Conservation (phyloP, 257 asterid species). For the Pogostemon cablin region DNA sequence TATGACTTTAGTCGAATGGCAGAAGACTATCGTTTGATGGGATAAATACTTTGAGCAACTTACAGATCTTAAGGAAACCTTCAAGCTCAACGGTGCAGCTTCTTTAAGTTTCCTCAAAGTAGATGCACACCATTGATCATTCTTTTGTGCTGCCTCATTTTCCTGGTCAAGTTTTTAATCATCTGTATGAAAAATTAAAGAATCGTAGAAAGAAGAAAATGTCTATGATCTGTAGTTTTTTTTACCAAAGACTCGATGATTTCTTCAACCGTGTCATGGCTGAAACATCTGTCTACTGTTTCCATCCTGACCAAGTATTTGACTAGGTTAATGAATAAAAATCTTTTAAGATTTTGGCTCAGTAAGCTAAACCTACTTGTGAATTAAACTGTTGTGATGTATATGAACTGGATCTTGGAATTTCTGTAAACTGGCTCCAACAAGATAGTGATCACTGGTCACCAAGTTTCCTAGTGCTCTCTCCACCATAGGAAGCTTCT, state of each 20-base stretch:
- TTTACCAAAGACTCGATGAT: slow-evolving; percentile 75
- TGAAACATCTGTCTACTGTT: slow-evolving; percentile 64
- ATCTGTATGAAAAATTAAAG: not conserved
- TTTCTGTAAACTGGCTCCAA: slow-evolving; percentile 52
- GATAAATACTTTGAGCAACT: slow-evolving; percentile 33
- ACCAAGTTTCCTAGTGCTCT: slow-evolving; percentile 55
- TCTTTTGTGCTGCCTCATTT: slow-evolving; percentile 59
- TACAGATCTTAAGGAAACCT: slow-evolving; percentile 79
- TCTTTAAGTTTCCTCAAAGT: slow-evolving; percentile 59
- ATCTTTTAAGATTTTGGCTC: not conserved
- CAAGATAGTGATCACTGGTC: slow-evolving; percentile 61
- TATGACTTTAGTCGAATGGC: no score
- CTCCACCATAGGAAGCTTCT: slow-evolving; percentile 69
- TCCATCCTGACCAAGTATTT: slow-evolving; percentile 46
- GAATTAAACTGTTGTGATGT: slow-evolving; percentile 56
- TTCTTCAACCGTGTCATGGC: slow-evolving; percentile 77
- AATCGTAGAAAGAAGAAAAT: not conserved
- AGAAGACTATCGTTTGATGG: no score
- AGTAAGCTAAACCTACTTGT: slow-evolving; percentile 42
- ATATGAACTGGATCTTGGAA: slow-evolving; percentile 50
- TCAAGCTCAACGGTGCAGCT: slow-evolving; percentile 75
- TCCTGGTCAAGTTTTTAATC: slow-evolving; percentile 42
- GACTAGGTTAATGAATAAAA: no score
- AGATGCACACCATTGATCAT: slow-evolving; percentile 61
- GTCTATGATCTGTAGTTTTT: not conserved